Evolutionary conservation across 1,284 basidiomycete species (phyloP).

Genomic region (Apiotrichum veenhuisii): DNA sequence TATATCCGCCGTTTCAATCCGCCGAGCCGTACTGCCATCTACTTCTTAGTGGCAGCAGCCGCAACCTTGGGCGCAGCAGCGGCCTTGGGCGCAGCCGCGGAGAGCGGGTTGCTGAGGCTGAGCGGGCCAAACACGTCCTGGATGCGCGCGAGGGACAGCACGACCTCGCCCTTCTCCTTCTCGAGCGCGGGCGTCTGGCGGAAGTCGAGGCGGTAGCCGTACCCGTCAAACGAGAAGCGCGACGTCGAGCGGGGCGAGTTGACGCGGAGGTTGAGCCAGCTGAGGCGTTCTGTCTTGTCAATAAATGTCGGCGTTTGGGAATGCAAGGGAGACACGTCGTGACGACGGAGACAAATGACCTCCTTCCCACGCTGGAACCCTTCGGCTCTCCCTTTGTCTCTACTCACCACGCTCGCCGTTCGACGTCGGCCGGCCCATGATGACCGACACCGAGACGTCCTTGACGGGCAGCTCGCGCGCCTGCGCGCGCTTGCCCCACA

Average conservation of each 20-base stretch:
- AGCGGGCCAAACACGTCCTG: constrained; percentile 20
- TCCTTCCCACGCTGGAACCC: no score
- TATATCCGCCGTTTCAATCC: no score
- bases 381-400: no score
- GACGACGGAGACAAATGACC: no score
- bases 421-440: constrained; percentile 1
- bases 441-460: constrained; percentile 6
- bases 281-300: not conserved
- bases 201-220: constrained; percentile 19
- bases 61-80: not conserved
- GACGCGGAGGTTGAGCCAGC: not conserved
- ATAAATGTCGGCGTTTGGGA: no score
- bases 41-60: constrained; percentile 1
- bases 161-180: constrained; percentile 9
- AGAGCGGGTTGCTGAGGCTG: not conserved
- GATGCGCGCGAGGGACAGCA: constrained; percentile 8
- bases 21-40: not conserved
- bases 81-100: not conserved
- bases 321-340: no score
- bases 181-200: not conserved
- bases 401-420: constrained; percentile 6
- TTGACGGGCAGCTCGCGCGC: constrained; percentile 11
- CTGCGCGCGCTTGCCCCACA: not conserved
- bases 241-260: not conserved
- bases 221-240: constrained; percentile 6